Percentiles rank a stretch among this genome's conserved stretches.
phyloP scores from a whole-genome alignment of 371 early-diverging fungal species.

The Mucor ambiguus region DNA sequence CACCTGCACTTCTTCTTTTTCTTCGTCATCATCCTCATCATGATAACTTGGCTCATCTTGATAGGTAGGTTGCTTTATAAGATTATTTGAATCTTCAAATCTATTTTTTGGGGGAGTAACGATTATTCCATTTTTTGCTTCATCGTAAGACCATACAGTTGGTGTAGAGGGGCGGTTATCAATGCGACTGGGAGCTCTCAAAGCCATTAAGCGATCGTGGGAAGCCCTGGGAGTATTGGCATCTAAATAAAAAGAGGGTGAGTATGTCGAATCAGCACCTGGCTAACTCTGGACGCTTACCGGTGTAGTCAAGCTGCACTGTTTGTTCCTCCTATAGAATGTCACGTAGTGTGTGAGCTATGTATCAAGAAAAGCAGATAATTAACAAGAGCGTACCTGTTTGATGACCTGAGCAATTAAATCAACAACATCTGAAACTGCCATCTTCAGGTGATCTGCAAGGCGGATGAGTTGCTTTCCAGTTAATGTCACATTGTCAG shows the following conservation, averaged over 20 bases:
- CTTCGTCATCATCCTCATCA: neutral
- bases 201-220: neutral
- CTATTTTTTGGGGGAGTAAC: neutral
- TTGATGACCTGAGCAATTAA: constrained; percentile 16
- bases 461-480: constrained; percentile 25
- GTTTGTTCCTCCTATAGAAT: neutral
- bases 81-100: neutral
- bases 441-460: constrained; percentile 19
- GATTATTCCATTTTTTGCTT: neutral
- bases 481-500: constrained; percentile 18
- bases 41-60: neutral
- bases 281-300: neutral
- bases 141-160: constrained; percentile 11
- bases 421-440: neutral
- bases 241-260: neutral
- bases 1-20: neutral
- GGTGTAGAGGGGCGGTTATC: constrained; percentile 22
- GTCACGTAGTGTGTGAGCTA: neutral
- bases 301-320: neutral
- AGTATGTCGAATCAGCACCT: neutral
- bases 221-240: neutral
- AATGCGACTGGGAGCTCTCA: neutral
- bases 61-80: neutral
- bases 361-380: neutral
- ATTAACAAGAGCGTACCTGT: neutral